phyloP scores from a whole-genome alignment of 495 filamentous ascomycete genomes.

The Xylaria intraflava region DNA sequence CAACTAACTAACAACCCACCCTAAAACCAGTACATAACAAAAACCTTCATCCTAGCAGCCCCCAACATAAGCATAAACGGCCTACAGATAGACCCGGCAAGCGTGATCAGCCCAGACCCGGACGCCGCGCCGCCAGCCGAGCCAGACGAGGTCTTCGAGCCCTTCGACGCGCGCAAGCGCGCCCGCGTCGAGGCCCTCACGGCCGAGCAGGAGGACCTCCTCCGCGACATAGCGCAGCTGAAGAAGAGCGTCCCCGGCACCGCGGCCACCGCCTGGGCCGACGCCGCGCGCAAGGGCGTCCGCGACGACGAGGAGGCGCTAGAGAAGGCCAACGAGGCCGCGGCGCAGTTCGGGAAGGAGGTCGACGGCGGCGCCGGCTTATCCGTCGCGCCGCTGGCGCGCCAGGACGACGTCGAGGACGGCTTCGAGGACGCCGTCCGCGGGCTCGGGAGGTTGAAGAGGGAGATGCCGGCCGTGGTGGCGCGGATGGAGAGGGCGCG shows the following conservation, averaged over 20 bases:
- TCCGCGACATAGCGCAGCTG: constrained; percentile 62
- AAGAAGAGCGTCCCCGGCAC: constrained; percentile 59
- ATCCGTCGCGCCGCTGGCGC: constrained; percentile 30
- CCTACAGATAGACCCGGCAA: constrained; percentile 44
- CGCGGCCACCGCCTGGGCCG: constrained; percentile 51
- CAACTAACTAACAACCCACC: constrained; percentile 6
- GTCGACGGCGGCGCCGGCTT: neutral
- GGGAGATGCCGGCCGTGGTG: constrained; percentile 61
- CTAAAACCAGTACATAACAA: constrained; percentile 64
- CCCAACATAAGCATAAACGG: constrained; percentile 79
- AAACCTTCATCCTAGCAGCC: constrained; percentile 62
- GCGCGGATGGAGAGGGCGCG: constrained; percentile 73
- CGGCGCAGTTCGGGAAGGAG: neutral
- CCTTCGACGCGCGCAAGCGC: constrained; percentile 66
- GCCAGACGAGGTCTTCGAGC: constrained; percentile 60
- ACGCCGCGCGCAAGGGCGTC: constrained; percentile 39
- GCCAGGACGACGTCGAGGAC: constrained; percentile 44
- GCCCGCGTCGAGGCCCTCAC: constrained; percentile 59
- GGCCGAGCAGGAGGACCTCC: constrained; percentile 65
- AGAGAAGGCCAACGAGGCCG: constrained; percentile 22
- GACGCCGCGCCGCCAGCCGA: too few relatives aligned
- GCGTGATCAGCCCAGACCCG: too few relatives aligned
- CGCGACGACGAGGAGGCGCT: constrained; percentile 43
- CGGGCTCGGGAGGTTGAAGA: constrained; percentile 47
- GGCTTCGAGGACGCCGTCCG: constrained; percentile 46